These are phyloP conservation scores for Chimonanthus salicifolius DNA, from an alignment of 164 flowering plant genomes.

Conservation along the genomic window DNA sequence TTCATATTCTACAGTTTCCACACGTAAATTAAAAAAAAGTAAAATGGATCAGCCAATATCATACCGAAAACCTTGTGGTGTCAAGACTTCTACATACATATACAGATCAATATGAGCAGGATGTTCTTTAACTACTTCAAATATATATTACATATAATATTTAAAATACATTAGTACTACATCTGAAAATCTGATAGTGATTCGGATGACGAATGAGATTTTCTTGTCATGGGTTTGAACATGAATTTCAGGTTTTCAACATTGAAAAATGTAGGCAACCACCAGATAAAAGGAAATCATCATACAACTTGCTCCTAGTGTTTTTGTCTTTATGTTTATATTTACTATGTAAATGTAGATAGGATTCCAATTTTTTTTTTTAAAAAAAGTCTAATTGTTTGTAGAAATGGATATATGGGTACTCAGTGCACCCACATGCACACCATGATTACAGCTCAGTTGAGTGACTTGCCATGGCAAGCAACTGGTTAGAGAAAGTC, in stretches of 20 bases:
- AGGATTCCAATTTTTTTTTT: no score
- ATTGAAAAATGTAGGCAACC: conserved; percentile 3
- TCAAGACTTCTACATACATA: background rate
- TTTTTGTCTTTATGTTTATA: conserved; percentile 1
- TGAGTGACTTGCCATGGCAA: conserved; percentile 12
- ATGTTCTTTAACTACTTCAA: background rate
- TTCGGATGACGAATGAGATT: conserved; percentile 1
- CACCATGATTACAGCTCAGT: conserved; percentile 16
- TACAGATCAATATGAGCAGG: background rate
- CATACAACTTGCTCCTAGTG: conserved; percentile 8
- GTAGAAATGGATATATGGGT: conserved; percentile 6
- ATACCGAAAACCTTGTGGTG: no score
- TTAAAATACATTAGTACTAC: background rate
- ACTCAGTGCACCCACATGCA: conserved; percentile 13
- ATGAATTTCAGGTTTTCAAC: background rate
- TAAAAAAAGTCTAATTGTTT: background rate
- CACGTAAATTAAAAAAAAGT: no score
- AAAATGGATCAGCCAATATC: no score
- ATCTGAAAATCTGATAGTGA: conserved; percentile 10
- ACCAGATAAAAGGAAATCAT: conserved; percentile 3
- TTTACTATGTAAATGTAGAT: no score
- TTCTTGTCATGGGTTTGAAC: background rate
- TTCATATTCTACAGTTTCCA: no score
- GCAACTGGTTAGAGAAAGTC: background rate
- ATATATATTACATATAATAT: no score